Evolutionary conservation across 2,329 filamentous ascomycete genomes (phyloP).

Genomic region (Ceratocystis huliohia): DNA sequence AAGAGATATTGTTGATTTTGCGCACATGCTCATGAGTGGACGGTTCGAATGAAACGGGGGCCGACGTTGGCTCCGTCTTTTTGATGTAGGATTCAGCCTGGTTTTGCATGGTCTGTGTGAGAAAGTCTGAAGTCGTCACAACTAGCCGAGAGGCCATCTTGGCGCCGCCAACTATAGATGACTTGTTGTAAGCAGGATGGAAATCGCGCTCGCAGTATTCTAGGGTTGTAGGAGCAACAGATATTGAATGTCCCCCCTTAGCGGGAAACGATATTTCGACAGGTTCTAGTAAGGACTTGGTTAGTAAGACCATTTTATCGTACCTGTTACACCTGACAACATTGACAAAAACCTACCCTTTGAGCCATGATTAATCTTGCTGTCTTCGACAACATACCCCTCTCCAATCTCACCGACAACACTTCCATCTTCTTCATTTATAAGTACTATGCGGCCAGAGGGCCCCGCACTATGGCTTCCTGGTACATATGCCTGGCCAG

Average conservation of each 20-base stretch:
- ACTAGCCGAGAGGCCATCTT: conserved; percentile 81
- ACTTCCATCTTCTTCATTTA: conserved; percentile 93
- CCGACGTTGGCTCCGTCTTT: conserved; percentile 61
- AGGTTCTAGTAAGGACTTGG: conserved; percentile 39
- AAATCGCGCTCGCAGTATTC: conserved; percentile 65
- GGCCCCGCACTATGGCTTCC: conserved; percentile 42
- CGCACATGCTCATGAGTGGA: conserved; percentile 74
- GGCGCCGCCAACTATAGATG: conserved; percentile 73
- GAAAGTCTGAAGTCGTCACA: conserved; percentile 69
- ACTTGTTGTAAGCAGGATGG: conserved; percentile 86
- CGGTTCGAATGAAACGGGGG: conserved; percentile 78
- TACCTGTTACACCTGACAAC: neutral
- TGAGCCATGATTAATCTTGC: conserved; percentile 65
- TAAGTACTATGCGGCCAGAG: conserved; percentile 70
- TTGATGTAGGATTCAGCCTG: conserved; percentile 71
- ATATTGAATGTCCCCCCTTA: conserved; percentile 51
- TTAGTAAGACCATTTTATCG: neutral
- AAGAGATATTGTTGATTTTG: conserved; percentile 78
- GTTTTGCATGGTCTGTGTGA: conserved; percentile 63
- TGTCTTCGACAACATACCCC: conserved; percentile 67
- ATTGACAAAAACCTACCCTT: conserved; percentile 52
- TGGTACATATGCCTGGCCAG: conserved; percentile 64
- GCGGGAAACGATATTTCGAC: conserved; percentile 64
- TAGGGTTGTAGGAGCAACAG: conserved; percentile 52
- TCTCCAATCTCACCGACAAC: conserved; percentile 85